phyloP scores from a whole-genome alignment of 257 asterid species.

The Solanum pimpinellifolium region DNA sequence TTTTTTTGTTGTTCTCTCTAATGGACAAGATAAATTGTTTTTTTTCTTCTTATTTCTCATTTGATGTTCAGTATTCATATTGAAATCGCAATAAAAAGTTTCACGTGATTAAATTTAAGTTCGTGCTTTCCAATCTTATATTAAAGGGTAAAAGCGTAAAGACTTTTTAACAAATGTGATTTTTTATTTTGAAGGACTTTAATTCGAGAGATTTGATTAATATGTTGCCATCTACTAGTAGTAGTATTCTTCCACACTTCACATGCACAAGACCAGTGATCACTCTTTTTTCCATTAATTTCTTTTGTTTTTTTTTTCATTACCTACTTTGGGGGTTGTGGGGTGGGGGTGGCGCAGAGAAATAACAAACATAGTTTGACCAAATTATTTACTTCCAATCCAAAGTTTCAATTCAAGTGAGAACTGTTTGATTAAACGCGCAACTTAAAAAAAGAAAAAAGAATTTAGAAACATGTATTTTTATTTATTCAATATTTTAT shows the following conservation, averaged over 20 bases:
- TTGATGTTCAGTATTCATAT: no score
- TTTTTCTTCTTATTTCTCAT: no score
- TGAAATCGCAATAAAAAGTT: no score
- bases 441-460: fast-evolving
- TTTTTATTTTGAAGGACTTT: neutral
- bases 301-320: neutral
- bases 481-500: no score
- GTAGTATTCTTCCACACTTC: neutral
- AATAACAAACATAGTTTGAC: neutral
- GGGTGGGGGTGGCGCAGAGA: neutral
- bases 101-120: no score
- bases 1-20: no score
- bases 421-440: neutral
- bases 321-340: neutral
- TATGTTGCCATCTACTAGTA: neutral
- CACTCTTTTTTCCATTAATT: neutral
- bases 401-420: neutral
- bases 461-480: no score
- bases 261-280: neutral
- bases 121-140: no score
- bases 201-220: neutral
- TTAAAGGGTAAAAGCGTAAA: no score
- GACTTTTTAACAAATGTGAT: no score
- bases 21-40: no score
- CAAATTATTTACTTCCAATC: neutral